Percentiles rank a stretch among this genome's conserved stretches.
phyloP scores from a whole-genome alignment of 768 basidiomycete species.

The Lentinula raphanica region DNA sequence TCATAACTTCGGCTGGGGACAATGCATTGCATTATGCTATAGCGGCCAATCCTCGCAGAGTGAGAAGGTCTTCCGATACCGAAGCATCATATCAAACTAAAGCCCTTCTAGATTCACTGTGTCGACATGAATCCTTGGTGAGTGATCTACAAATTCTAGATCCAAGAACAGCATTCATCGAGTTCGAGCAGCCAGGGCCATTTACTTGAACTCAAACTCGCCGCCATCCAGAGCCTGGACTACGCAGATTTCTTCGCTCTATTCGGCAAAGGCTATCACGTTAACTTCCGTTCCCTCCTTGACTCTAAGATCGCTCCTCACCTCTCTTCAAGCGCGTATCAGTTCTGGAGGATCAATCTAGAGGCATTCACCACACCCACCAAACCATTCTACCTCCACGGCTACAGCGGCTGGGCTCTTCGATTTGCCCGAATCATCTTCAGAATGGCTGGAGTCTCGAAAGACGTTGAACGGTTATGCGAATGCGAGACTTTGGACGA shows the following conservation, averaged over 20 bases:
- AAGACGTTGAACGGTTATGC: conserved; percentile 53
- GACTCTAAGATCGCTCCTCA: conserved; percentile 58
- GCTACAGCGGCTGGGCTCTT: conserved; percentile 66
- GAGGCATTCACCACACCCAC: conserved; percentile 38
- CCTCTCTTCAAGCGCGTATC: conserved; percentile 68
- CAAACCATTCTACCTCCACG: conserved; percentile 57
- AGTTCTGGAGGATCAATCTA: conserved; percentile 69
- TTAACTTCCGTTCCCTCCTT: conserved; percentile 54
- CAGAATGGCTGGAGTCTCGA: conserved; percentile 49
- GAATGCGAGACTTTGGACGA: conserved; percentile 46
- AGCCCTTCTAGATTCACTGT: conserved; percentile 45
- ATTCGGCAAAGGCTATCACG: conserved; percentile 62
- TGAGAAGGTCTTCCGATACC: conserved; percentile 18
- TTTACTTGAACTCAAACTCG: conserved; percentile 74
- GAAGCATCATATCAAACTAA: background rate
- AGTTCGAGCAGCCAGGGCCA: conserved; percentile 56
- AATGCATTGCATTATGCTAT: conserved; percentile 79
- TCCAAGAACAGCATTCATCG: background rate
- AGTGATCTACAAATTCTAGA: background rate
- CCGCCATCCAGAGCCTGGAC: conserved; percentile 48
- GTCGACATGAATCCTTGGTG: conserved; percentile 71
- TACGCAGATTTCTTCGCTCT: conserved; percentile 61
- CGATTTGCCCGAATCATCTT: conserved; percentile 57
- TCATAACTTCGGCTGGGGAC: conserved; percentile 76
- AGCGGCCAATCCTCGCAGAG: conserved; percentile 50